Evolutionary conservation across 768 basidiomycete species (phyloP), one percentile per base, ranked within the genome.

Genomic region (Hebeloma cylindrosporum): DNA sequence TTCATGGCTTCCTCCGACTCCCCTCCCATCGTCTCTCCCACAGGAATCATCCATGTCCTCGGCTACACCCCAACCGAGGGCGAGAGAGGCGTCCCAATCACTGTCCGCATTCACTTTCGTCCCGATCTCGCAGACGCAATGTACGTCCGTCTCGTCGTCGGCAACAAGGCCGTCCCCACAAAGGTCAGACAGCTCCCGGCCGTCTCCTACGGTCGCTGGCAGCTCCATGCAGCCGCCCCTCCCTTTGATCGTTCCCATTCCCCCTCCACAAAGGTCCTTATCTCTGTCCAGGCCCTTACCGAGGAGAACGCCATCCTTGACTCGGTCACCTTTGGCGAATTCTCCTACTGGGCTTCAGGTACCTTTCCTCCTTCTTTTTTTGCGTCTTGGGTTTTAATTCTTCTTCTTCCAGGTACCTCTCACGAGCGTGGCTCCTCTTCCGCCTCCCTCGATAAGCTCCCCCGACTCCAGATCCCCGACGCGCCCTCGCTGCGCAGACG

Each of bases 101-200:
- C 78, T 26, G 80, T 86, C 51, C 73, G 76, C 52, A 76, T 83
- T 43, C 75, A 79, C 53, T 83, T 85, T 63, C 70, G 69, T 53
- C 72, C 71, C 49, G 69, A 69, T 10, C 64, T 65, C 22, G 69
- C 74, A 7, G 77, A 79, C 43, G 63, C 73, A 5, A 73, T 86
- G 27, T 81, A 75, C 47, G 77, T 91, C 17, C 80, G 90, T 40
- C 79, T 93, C 51, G 80, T 91, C 54, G 72, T 93, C 51, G 89
- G 84, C 22, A 63, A 71, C 47, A 80, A 77, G 50, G 78, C 88
- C 2, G 74, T 92, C 18, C 70, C 71, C 25, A 92, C 90, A 0
- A 74, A 74, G 9, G 84, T 92, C 21, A 70, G 71, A 32, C 74
- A 78, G 53, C 57, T 83, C 0, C 68, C 70, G n/a, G 58, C 67